Evolutionary conservation across 148 eudicot genomes (phyloP), one percentile per base, ranked within the genome.

Genomic region (Spergularia bocconei): DNA sequence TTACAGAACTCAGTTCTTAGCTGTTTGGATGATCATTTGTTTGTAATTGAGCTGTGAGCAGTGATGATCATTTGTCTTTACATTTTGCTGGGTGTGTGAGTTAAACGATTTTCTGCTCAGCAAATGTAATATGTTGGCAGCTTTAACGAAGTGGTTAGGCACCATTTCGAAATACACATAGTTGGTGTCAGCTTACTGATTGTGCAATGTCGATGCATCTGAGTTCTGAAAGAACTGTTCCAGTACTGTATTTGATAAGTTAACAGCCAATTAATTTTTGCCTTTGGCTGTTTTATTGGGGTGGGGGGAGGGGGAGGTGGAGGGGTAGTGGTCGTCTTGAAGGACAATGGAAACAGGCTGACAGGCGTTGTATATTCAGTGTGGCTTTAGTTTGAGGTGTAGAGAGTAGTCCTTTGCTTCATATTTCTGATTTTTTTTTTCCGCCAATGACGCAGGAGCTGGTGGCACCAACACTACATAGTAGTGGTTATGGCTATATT

Each of bases 391-490:
- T 62, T 29, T 39, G 41, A 25, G 66, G 16, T 63, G 11, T 20
- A 58, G 11, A 4, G 19, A 8, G 7, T 54, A 14, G 21, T 36
- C 15, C 15, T 68, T 12, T 61, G 13, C 70, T 29, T 15, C 23
- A 13, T 58, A 29, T 57, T 62, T 3, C 38, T 23, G 11, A 20
- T 58, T 77, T 19, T 77, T 19, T 77, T 77, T 13, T 41, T 29
- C 2, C 36, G 3, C 61, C 23, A 23, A 78, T 79, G 70, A 55
- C 77, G 74, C 91, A 94, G 96, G 88, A 82, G 83, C 15, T 90
- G 93, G 93, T 83, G 88, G 96, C 82, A 87, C 70, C 88, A 75
- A 65, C 91, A 89, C 70, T 82, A 88, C 83, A 36, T 84, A 72
- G 78, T 74, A 29, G 74, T 88, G 44, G 77, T 91, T 13, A 80